Evolutionary conservation across 208 protist species (phyloP), one percentile per base, ranked within the genome.

Genomic region (Crithidia fasciculata): DNA sequence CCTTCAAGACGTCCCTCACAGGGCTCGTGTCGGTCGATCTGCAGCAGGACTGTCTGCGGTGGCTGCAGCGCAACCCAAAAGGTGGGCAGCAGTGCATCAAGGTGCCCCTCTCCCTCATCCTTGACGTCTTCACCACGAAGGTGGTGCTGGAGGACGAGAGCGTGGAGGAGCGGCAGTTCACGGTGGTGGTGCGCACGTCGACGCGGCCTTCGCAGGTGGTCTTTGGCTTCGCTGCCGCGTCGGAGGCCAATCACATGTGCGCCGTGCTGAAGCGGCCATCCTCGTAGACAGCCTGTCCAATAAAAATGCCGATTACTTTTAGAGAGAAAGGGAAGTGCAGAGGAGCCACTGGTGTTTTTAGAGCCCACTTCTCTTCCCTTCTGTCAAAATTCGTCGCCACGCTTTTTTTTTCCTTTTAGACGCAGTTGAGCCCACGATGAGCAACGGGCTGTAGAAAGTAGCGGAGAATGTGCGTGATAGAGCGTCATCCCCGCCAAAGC

Each of bases 161-260:
- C 60, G 81, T 88, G 28, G 64, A 81, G 63, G 83, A 91, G 69
- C 56, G 63, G 53, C 83, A 86, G 74, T 90, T 81, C 61, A 87
- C 83, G 15, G 79, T 89, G 2, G 72, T 95, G 15, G 74, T 92
- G 16, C 76, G 82, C 60, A 92, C 91, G 16, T 86, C 82, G 9
- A 85, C 83, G 5, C 86, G 84, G 19, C 92, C 92, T 3, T 92
- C 89, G 19, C 89, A 94, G 71, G 82, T 96, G 58, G 83, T 92
- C 10, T 96, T 95, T 76, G 92, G 89, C 4, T 95, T 96, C 77
- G 67, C 74, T 40, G 89, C 80, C 9, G 44, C 68, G 37, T 37
- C 63, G 7, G 86, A 95, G 72, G 89, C 88, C 18, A 87, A 81
- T 45, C 73, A 80, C 50, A 81, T 96, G 69, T 70, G 80, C 41